Base-by-base conservation (phyloP, 768 basidiomycete genomes). In the Ramaria sp. region DNA sequence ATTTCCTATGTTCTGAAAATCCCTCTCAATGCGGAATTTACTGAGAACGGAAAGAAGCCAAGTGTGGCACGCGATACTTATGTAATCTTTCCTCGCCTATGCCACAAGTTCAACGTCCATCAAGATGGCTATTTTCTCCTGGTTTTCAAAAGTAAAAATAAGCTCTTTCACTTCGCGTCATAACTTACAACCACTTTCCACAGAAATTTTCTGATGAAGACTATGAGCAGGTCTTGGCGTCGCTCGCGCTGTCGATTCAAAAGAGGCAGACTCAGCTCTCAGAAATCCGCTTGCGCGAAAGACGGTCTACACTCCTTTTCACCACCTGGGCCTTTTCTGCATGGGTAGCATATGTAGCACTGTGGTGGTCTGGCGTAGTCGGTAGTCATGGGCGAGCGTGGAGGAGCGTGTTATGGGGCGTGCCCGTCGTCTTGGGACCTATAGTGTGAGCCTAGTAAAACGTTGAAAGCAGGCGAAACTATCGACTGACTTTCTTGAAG, bases 201-300 rank as follows among this genome's bases (percentile, higher is more conserved):
- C 30, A 45, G 43, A 55, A 34, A 47, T 34, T 24, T 30, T 34
- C 53, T 5, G 53, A 44, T 4, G 85, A 88, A 60, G 84, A 93
- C 70, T 89, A 85, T 64, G 88, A 89, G 62, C 75, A 81, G 20
- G 69, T 88, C 55, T 78, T 93, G 27, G 76, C 83, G 22, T 67
- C 71, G 43, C 74, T 93, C 51, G 81, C 82, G 8, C 66, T 70
- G 22, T 78, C 85, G 62, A 84, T 93, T 54, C 77, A 81, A 63
- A 81, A 83, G 57, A 80, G 85, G 13, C 83, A 88, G 67, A 73
- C 78, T 39, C 76, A 78, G 56, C 78, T 93, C 15, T 80, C 84
- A 1, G 90, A 90, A 64, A 86, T 95, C 59, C 81, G 88, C n/a
- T 69, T 88, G 52, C 79, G 91, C 39, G 89, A 95, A 67, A 78